Evolutionary conservation across 108 stramenopile species (phyloP), one percentile per base, ranked within the genome.

Genomic region (Ochromonas danica): DNA sequence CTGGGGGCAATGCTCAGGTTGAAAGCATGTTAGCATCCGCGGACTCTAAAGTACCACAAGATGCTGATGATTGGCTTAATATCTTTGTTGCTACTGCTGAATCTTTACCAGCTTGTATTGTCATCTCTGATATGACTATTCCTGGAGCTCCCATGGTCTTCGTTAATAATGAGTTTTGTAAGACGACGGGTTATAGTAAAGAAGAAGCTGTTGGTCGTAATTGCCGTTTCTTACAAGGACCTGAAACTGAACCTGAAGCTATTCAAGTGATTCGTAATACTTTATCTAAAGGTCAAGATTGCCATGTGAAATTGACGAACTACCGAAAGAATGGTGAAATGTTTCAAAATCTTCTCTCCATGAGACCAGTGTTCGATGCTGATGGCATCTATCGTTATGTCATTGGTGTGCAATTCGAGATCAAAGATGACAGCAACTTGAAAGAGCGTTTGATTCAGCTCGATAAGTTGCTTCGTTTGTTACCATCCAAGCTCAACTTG

Each of bases 41-140:
- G 63, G 30, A 35, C 1, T 35, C 30, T 17, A 75, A 75, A 6
- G 61, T 81, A 41, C 77, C 84, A 6, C 75, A 84, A 43, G 80
- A 84, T 75, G 83, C 83, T 27, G 83, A 84, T 57, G 83, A 84
- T 40, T 84, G 83, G 83, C 80, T 84, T 36, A 81, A 81, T 75
- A 81, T 78, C 67, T 84, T 84, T 79, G 72, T 81, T 31, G 61
- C 75, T 33, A 77, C 80, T 6, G 83, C 83, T 17, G 83, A 84
- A 63, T 81, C 83, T n/a, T 84, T 80, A 40, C 83, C 83, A 41
- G 83, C 83, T 17, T 84, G 83, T 80, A 83, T 83, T 51, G 82
- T 83, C 70, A 83, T 83, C 45, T 80, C 79, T 40, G 82, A 83
- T 79, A 83, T 83, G 82, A 83, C 82, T 79, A 84, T 84, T 41